Evolutionary conservation across 305 asterid species (phyloP).

Genomic region (Striga hermonthica): DNA sequence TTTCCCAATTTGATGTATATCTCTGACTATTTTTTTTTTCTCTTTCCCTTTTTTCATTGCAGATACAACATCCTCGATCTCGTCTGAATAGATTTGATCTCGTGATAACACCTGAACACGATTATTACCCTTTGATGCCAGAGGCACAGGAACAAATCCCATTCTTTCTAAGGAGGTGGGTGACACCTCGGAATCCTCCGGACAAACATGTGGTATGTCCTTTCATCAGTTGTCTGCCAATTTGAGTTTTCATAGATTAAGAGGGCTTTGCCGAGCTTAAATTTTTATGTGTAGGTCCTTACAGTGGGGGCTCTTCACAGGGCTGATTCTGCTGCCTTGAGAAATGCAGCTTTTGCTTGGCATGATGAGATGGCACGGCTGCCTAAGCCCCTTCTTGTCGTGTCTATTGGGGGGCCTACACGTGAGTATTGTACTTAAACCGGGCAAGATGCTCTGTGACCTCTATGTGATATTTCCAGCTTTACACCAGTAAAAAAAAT

Average conservation of each 20-base stretch:
- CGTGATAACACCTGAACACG: conserved; percentile 78
- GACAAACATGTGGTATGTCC: conserved; percentile 63
- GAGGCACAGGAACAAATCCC: conserved; percentile 75
- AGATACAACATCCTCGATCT: conserved; percentile 92
- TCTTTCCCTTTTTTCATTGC: conserved; percentile 30
- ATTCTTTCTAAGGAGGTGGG: conserved; percentile 59
- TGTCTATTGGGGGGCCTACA: conserved; percentile 84
- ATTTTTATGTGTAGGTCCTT: conserved; percentile 53
- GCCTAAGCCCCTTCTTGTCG: conserved; percentile 75
- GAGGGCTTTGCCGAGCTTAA: conserved; percentile 21
- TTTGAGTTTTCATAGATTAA: conserved; percentile 26
- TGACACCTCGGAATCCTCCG: conserved; percentile 73
- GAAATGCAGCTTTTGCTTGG: conserved; percentile 67
- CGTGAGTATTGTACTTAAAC: conserved; percentile 41
- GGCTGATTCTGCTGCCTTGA: conserved; percentile 66
- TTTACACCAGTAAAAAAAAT: too few relatives aligned
- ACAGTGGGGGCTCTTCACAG: conserved; percentile 85
- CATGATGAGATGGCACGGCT: conserved; percentile 56
- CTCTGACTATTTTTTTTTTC: too few relatives aligned
- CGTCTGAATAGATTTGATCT: conserved; percentile 72
- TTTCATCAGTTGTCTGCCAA: background rate
- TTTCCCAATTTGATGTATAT: too few relatives aligned
- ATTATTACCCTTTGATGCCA: conserved; percentile 67
- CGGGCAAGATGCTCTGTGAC: background rate
- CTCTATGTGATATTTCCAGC: background rate